Evolutionary conservation across 495 filamentous ascomycete genomes (phyloP).

Genomic region (Penicillium subrubescens): DNA sequence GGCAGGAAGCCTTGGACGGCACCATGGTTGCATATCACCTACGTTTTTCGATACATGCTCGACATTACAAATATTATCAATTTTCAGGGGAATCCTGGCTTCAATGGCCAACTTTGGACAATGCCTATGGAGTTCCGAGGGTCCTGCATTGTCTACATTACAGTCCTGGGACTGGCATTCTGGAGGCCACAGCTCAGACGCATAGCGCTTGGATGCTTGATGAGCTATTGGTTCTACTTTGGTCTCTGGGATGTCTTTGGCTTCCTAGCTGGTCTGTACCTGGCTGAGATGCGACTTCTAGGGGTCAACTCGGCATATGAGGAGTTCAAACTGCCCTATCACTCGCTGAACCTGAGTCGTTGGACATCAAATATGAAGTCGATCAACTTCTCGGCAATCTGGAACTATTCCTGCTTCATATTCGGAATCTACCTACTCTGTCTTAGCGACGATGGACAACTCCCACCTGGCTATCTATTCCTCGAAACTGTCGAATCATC

Average conservation of each 20-base stretch:
- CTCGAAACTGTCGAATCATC: slow-evolving; percentile 11
- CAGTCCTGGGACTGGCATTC: slow-evolving; percentile 39
- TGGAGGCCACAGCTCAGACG: slow-evolving; percentile 37
- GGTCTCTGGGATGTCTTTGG: slow-evolving; percentile 49
- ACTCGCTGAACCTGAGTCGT: neutral
- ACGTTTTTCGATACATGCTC: slow-evolving; percentile 20
- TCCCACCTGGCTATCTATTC: slow-evolving; percentile 15
- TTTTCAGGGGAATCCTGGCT: slow-evolving; percentile 12
- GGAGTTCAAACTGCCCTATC: slow-evolving; percentile 12
- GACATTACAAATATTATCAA: slow-evolving; percentile 25
- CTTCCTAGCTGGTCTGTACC: slow-evolving; percentile 45
- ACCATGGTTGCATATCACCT: slow-evolving; percentile 25
- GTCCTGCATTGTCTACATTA: slow-evolving; percentile 47
- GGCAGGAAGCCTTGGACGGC: slow-evolving; percentile 22
- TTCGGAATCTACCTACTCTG: slow-evolving; percentile 15
- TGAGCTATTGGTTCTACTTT: slow-evolving; percentile 38
- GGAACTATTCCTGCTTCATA: slow-evolving; percentile 8
- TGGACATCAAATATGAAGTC: slow-evolving; percentile 2
- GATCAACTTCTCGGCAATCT: neutral
- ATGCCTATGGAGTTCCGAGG: slow-evolving; percentile 52
- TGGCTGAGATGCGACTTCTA: slow-evolving; percentile 41
- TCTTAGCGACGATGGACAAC: slow-evolving; percentile 11
- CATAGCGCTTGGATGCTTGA: slow-evolving; percentile 28
- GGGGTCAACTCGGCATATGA: neutral
- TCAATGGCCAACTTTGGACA: slow-evolving; percentile 49